Base-by-base conservation (phyloP, 495 filamentous ascomycete genomes). In the Neurospora africana region DNA sequence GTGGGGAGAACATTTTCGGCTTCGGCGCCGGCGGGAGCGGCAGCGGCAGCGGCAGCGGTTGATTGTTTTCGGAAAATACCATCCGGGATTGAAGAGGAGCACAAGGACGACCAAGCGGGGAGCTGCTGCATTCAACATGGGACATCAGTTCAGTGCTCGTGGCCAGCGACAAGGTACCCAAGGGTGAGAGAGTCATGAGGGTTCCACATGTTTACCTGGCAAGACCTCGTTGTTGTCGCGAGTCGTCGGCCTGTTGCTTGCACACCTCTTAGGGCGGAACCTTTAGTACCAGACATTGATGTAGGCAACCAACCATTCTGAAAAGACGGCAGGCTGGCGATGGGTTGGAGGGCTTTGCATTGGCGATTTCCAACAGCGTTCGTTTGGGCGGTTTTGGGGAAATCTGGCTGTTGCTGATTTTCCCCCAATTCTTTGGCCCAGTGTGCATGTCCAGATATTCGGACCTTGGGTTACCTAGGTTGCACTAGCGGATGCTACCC, bases 221-320 rank as follows among this genome's bases (percentile, higher is more conserved):
- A 61, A 13, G 3, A 33, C 53, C 23, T 30, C 53, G 19, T n/a
- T 17, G n/a, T 36, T 23, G 43, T 71, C 47, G 23, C 7, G n/a
- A 65, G 35, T 39, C 37, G 47, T 39, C 37, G 47, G 21, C 68
- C 71, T 53, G 21, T 53, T 23, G 44, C 44, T 53, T 53, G 44
- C 15, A 61, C 76, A 72, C 76, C 74, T 74, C 71, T 72, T 70
- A 75, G 71, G 73, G 69, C 71, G 61, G 44, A 53, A 73, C 70
- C 69, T 76, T 77, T 75, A 69, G 75, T 77, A 58, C 75, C 68
- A 70, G 74, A 75, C 78, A 80, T 80, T 76, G 76, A 47, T 69
- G 13, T 33, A 53, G 70, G 40, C 68, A 72, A 65, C 69, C 76
- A 74, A 61, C 53, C 53, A 61, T 61, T 61, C 53, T 61, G 23